phyloP scores from a whole-genome alignment of 2,329 filamentous ascomycete genomes.

The Trichoderma sp. region DNA sequence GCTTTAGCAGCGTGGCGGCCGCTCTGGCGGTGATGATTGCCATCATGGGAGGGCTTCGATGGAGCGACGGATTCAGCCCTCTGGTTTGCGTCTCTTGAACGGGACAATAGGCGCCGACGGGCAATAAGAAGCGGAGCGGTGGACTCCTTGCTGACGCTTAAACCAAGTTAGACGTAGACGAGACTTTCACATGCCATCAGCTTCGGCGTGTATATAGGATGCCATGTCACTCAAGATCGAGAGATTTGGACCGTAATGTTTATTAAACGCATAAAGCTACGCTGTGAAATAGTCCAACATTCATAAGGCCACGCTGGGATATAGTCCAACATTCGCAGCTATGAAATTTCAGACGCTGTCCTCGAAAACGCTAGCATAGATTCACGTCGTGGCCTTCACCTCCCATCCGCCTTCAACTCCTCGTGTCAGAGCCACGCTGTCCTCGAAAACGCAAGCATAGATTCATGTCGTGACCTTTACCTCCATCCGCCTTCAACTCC shows the following conservation, averaged over 20 bases:
- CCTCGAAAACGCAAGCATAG: background rate
- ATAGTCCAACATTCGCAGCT: too few species aligned
- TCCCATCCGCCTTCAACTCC: background rate
- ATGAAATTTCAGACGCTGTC: too few species aligned
- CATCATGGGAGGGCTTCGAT: conserved; percentile 75
- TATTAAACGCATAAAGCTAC: background rate
- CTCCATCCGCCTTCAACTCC: background rate
- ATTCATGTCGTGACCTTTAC: background rate
- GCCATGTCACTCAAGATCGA: background rate
- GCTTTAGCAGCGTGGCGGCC: conserved; percentile 59
- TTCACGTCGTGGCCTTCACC: too few species aligned
- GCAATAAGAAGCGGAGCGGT: background rate
- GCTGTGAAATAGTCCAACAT: too few species aligned
- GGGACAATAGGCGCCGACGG: background rate
- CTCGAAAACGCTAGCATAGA: too few species aligned
- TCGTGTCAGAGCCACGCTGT: background rate
- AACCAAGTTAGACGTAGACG: background rate
- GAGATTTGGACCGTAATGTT: background rate
- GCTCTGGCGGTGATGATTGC: conserved; percentile 64
- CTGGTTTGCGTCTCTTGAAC: conserved; percentile 41
- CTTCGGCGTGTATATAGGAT: background rate
- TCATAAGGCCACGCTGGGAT: too few species aligned
- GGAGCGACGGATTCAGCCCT: conserved; percentile 61
- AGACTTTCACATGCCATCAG: background rate
- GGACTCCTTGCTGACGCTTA: background rate